Evolutionary conservation across 768 basidiomycete species (phyloP), one percentile per base, ranked within the genome.

Genomic region (Inosperma sp.): DNA sequence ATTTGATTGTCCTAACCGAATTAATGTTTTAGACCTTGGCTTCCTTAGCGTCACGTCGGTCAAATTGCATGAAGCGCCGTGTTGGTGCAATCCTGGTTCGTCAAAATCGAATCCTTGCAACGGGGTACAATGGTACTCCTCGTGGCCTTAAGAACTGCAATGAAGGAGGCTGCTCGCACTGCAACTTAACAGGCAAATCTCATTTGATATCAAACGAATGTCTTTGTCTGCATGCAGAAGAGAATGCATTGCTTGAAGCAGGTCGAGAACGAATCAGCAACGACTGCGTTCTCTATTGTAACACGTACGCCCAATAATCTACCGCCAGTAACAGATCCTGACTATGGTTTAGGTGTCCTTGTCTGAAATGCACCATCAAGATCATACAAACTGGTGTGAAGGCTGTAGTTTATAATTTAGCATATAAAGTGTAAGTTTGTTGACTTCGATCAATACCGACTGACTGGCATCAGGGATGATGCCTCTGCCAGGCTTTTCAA

Each of bases 1-100:
- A 22, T 21, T 16, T 4, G 19, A 25, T n/a, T 19, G 30, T 30
- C 19, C 17, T 39, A 33, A 9, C n/a, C 39, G 10, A 27, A 9
- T 9, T 26, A 13, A 14, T 21, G 29, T 23, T 25, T 6, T 59
- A 93, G 90, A 93, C 87, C 3, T 75, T 97, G 26, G 94, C 95
- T 12, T 86, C 86, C 14, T 77, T 97, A 30, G 93, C 93, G 13
- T 91, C 93, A 12, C 83, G 80, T 52, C 76, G 92, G 27, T 93
- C 92, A 4, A 96, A 96, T 62, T 96, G 94, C 65, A 96, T 97
- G 93, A 96, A 97, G 65, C 80, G 94, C 7, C 80, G 96, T 2
- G 96, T 99, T 0, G 96, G 96, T 7, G 94, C 94, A 0, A 82
- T 99, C 16, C 72, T 99, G 23, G 94, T 97, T 25, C 81, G 90